A percentile compares a stretch with the other conserved stretches of the same genome.
Evolutionary conservation across 345 rosid genomes (phyloP).

Genomic region (Capsella bursapastoris): DNA sequence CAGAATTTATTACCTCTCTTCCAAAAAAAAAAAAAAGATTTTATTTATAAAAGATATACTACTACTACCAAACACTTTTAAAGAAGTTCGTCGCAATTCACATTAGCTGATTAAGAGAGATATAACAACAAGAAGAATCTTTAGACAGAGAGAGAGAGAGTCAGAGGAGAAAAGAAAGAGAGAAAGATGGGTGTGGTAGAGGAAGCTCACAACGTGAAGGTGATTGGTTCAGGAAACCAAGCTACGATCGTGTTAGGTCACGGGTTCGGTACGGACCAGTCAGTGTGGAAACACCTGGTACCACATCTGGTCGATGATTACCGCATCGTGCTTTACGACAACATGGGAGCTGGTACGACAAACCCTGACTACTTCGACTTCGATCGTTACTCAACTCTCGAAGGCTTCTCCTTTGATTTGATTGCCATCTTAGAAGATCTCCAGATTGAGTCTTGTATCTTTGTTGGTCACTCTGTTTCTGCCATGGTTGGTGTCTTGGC

Average conservation of each 20-base stretch:
- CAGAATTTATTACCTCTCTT: not conserved
- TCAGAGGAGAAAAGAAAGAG: not conserved
- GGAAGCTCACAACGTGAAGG: constrained; percentile 83
- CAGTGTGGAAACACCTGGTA: constrained; percentile 88
- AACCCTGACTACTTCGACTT: constrained; percentile 91
- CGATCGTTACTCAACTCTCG: constrained; percentile 67
- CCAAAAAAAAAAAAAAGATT: not conserved
- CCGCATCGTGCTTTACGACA: constrained; percentile 75
- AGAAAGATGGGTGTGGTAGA: constrained; percentile 71
- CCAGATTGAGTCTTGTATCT: constrained; percentile 57
- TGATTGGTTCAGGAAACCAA: constrained; percentile 66
- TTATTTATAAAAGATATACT: not conserved
- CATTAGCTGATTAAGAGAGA: not conserved
- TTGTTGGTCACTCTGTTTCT: constrained; percentile 88
- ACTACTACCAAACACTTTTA: not conserved
- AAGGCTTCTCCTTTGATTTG: constrained; percentile 81
- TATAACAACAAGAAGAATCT: constrained; percentile 13
- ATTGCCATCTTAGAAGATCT: constrained; percentile 82
- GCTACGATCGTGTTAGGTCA: constrained; percentile 68
- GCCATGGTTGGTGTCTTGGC: constrained; percentile 81
- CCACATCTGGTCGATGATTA: constrained; percentile 76
- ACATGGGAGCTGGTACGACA: constrained; percentile 94
- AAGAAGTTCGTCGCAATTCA: not conserved
- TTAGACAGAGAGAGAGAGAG: not conserved
- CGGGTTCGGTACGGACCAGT: constrained; percentile 95